A percentile compares a stretch with the other conserved stretches of the same genome.
phyloP scores from a whole-genome alignment of 768 basidiomycete genomes.

The Gautieria morchelliformis region DNA sequence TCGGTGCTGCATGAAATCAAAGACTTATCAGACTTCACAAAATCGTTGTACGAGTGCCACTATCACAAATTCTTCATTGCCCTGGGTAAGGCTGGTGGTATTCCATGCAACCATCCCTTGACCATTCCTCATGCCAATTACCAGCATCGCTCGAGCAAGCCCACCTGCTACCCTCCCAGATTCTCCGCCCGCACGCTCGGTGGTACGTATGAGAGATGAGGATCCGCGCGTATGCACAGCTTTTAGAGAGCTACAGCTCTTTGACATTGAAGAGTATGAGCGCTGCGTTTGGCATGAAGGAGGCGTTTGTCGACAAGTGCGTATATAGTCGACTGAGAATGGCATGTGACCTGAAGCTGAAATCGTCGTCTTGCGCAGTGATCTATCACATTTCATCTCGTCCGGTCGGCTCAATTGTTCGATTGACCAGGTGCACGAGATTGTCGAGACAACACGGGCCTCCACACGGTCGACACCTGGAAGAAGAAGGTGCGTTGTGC shows the following conservation, averaged over 20 bases:
- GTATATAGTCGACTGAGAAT: constrained; percentile 21
- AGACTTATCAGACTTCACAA: constrained; percentile 70
- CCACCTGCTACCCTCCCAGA: constrained; percentile 77
- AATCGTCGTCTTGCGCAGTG: constrained; percentile 33
- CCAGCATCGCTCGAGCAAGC: constrained; percentile 82
- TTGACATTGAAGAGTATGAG: constrained; percentile 83
- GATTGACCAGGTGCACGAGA: constrained; percentile 91
- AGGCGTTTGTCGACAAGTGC: constrained; percentile 79
- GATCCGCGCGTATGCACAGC: constrained; percentile 83
- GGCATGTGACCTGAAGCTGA: background rate
- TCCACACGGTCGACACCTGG: too few relatives aligned
- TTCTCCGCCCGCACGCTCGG: constrained; percentile 77
- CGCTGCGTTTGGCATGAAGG: constrained; percentile 80
- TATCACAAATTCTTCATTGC: constrained; percentile 93
- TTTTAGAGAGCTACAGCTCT: constrained; percentile 85
- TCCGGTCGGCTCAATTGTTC: constrained; percentile 74
- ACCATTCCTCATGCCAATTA: background rate
- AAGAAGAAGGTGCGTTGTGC: too few relatives aligned
- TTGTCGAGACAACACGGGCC: constrained; percentile 84
- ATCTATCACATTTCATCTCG: constrained; percentile 88
- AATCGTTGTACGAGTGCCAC: constrained; percentile 85
- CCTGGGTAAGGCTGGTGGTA: constrained; percentile 44
- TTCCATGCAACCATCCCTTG: background rate
- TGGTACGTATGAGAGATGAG: constrained; percentile 95
- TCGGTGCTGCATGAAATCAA: constrained; percentile 78